Evolutionary conservation across 176 grass and related monocot species (phyloP).

Genomic region (Oryza officinalis): DNA sequence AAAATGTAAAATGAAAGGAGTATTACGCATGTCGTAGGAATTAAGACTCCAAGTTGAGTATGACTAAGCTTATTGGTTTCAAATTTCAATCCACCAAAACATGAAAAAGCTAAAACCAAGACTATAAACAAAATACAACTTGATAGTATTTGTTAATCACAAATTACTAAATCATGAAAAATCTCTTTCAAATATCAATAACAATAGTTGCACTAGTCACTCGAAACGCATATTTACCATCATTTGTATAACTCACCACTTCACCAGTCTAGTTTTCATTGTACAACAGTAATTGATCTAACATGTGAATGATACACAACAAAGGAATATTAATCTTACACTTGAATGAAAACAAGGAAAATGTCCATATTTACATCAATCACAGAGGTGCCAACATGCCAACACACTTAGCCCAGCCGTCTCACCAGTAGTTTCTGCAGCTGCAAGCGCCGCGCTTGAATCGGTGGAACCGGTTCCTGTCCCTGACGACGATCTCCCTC

Average conservation of each 20-base stretch:
- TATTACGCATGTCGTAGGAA: too few species aligned
- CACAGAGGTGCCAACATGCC: neutral
- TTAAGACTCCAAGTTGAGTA: too few species aligned
- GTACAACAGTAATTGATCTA: neutral
- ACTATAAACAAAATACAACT: too few species aligned
- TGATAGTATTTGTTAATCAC: too few species aligned
- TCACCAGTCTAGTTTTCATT: neutral
- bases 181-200: too few species aligned
- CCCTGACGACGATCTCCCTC: slow-evolving; percentile 60
- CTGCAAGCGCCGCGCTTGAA: slow-evolving; percentile 59
- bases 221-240: neutral
- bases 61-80: too few species aligned
- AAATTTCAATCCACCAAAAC: too few species aligned
- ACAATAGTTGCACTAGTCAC: too few species aligned
- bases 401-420: neutral
- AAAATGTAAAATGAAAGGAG: too few species aligned
- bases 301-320: slow-evolving; percentile 17
- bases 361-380: slow-evolving; percentile 41
- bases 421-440: slow-evolving; percentile 67
- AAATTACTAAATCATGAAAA: too few species aligned
- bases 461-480: slow-evolving; percentile 72
- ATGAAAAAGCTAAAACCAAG: too few species aligned
- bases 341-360: neutral
- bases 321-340: slow-evolving; percentile 19
- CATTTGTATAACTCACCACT: neutral